Evolutionary conservation across 2,329 filamentous ascomycete genomes (phyloP), one percentile per base, ranked within the genome.

Genomic region (Calonectria pauciramosa): DNA sequence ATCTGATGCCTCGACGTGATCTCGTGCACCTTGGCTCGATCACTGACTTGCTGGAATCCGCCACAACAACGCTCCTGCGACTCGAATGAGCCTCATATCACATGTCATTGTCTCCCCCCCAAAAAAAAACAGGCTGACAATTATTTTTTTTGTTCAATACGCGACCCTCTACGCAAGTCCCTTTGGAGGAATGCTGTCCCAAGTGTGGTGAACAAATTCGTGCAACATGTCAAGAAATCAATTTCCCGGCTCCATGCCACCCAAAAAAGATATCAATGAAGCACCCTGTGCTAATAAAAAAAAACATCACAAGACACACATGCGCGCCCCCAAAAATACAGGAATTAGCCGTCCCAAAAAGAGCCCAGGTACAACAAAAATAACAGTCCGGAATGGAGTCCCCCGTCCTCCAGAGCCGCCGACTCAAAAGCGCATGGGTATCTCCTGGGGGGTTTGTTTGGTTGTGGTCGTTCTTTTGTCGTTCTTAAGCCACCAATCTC

Each of bases 391-490:
- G 72, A 79, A 78, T 81, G 78, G 79, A 80, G 80, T 75, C 75
- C 78, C 75, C 80, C 78, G 63, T 81, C 51, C 80, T 81, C 80
- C 80, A 81, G 70, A 81, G 80, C 77, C 60, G 73, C 78, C 75
- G 79, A 76, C 72, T 71, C 73, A 79, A 73, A 72, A 70, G 72
- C 76, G 77, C 78, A 80, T 80, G 80, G 80, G 79, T 81, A 81
- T 81, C 79, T 81, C 72, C 77, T 79, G 79, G 77, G 75, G 80
- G 74, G 59, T 78, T 79, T 81, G 79, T 78, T 80, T 79, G 73
- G 75, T 78, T 63, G 78, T 74, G 73, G 73, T 79, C 76, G 78
- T 63, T 63, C 38, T 63, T 63, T 63, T 63, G 56, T 23, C 56
- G 56, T 77, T 71, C 74, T 77, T 74, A 75, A 79, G 75, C 80